phyloP scores from a whole-genome alignment of 108 stramenopile genomes.

The Stephanodiscus minutulus region DNA sequence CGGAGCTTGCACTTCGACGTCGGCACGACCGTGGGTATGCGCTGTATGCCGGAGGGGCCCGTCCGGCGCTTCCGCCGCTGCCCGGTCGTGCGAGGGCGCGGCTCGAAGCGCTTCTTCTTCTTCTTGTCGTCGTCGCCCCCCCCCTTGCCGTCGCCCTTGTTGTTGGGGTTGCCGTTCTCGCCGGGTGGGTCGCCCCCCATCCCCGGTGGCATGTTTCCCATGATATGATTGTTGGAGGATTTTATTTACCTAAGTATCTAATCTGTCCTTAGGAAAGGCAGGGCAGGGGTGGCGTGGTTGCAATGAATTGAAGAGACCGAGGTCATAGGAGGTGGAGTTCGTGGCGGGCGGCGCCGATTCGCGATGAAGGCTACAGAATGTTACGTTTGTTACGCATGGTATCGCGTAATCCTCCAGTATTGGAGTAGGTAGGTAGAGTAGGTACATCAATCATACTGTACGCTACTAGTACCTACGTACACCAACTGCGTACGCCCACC shows the following conservation, averaged over 20 bases:
- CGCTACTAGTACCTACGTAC: no score
- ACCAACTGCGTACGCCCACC: no score
- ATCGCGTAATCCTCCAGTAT: background rate
- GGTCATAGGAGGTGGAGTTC: background rate
- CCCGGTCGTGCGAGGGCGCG: constrained; percentile 69
- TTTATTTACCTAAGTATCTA: background rate
- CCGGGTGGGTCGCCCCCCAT: constrained; percentile 67
- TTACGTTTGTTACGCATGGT: background rate
- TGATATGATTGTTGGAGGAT: constrained; percentile 47
- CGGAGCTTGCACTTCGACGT: constrained; percentile 97
- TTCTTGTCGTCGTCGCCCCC: constrained; percentile 84
- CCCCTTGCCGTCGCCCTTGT: constrained; percentile 60
- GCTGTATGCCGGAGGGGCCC: constrained; percentile 85
- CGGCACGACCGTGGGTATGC: constrained; percentile 88
- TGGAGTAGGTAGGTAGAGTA: no score
- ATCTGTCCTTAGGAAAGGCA: background rate
- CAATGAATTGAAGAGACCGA: no score
- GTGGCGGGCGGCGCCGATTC: background rate
- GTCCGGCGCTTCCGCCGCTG: constrained; percentile 92
- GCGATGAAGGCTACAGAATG: background rate
- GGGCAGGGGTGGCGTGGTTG: background rate
- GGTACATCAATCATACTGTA: background rate
- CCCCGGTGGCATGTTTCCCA: constrained; percentile 85
- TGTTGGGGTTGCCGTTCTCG: constrained; percentile 52
- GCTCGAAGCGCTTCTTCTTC: constrained; percentile 97